Evolutionary conservation across 1,284 basidiomycete species (phyloP), one percentile per base, ranked within the genome.

Genomic region (Ceraceosorus guamensis): DNA sequence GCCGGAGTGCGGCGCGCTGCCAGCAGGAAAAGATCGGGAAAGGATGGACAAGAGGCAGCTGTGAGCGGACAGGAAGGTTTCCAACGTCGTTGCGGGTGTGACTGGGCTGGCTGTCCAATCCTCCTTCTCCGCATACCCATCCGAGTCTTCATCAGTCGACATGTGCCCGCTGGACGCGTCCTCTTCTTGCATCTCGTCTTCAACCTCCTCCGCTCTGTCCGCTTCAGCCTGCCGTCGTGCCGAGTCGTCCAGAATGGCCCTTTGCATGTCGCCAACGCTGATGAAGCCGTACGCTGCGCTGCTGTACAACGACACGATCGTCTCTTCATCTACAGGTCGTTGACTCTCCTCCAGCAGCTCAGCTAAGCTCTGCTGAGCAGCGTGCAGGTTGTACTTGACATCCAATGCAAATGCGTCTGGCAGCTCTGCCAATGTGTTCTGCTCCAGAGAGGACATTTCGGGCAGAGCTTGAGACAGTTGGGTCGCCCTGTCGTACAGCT

Each of bases 321-420:
- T 8, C 37, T 8, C 37, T n/a, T 41, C 37, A n/a, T 41, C 37
- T 31, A 32, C 14, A 24, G 24, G 14, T 6, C 48, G 8, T 35
- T 24, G 18, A n/a, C 13, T 13, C 48, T 67, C 63, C 0, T 67
- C 57, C 2, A 65, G 51, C 4, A 60, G 57, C 46, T 69, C 67
- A 4, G 55, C 67, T 2, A 69, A 52, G 7, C 57, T 58, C 32
- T 65, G 63, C 7, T 58, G 24, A 5, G 61, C 53, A 10, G 60
- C 58, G 30, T 59, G 63, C 18, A 63, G 45, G 13, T 67, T 62
- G 6, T 52, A 63, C 46, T 61, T 45, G 16, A 60, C 48, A 48
- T 69, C 67, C 3, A 69, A 54, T 0, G 61, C 56, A 49, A 69
- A 69, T 1, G 66, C 60, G 46, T 59, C 54, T 2, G 67, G 64